phyloP scores from a whole-genome alignment of 352 stramenopile species.

The Phytopythium mirpurense region DNA sequence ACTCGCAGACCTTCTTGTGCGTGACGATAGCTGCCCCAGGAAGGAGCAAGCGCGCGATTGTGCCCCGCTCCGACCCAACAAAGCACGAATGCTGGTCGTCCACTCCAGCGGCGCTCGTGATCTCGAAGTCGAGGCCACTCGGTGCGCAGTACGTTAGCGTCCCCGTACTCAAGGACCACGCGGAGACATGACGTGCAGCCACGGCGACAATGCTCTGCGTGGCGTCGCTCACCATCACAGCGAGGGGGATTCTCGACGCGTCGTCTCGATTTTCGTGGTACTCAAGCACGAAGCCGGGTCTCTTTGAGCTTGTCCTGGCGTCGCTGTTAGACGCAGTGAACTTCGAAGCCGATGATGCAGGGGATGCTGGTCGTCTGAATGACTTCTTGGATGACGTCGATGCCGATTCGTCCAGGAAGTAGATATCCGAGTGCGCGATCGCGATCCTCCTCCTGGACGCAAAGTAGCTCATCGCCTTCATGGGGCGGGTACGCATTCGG shows the following conservation, averaged over 20 bases:
- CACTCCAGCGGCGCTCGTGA: constrained; percentile 24
- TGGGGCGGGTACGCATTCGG: constrained; percentile 12
- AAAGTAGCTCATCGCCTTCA: constrained; percentile 42
- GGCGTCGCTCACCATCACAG: constrained; percentile 22
- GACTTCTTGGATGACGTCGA: not conserved
- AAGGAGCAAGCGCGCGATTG: constrained; percentile 30
- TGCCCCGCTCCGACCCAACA: constrained; percentile 30
- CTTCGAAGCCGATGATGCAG: not conserved
- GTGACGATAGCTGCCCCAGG: constrained; percentile 25
- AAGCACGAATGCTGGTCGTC: constrained; percentile 43
- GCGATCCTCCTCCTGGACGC: constrained; percentile 31
- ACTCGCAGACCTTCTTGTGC: constrained; percentile 19
- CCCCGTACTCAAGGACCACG: constrained; percentile 22
- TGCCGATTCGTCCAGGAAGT: constrained; percentile 37
- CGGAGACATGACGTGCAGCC: constrained; percentile 21
- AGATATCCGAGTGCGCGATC: constrained; percentile 44
- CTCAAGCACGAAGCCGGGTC: not conserved
- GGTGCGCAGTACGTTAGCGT: constrained; percentile 13
- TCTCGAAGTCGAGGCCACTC: constrained; percentile 17
- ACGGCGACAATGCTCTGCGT: constrained; percentile 28
- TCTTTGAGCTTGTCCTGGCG: not conserved
- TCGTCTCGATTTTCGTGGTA: not conserved
- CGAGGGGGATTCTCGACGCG: constrained; percentile 11
- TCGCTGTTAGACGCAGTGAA: not conserved
- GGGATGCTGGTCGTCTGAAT: not conserved